Evolutionary conservation across 768 basidiomycete genomes (phyloP).

Genomic region (Fistulinella prunicolor): DNA sequence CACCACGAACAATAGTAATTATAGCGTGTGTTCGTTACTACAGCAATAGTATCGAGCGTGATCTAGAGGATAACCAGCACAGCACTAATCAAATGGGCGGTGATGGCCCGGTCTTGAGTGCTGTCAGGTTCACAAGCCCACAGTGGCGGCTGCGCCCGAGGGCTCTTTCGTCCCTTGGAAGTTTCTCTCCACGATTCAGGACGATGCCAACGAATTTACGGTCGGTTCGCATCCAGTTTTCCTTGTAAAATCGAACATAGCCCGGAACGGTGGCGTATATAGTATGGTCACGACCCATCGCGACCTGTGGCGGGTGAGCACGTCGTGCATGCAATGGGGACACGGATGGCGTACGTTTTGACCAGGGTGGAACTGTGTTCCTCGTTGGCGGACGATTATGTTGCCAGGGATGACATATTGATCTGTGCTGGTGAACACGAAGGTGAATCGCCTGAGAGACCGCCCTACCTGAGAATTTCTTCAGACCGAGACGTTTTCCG

Average conservation of each 20-base stretch:
- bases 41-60: constrained; percentile 11
- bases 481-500: constrained; percentile 90
- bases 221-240: constrained; percentile 68
- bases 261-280: constrained; percentile 89
- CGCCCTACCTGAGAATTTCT: constrained; percentile 86
- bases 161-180: constrained; percentile 75
- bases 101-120: constrained; percentile 17
- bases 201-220: constrained; percentile 85
- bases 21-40: constrained; percentile 18
- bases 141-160: constrained; percentile 85
- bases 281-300: constrained; percentile 92
- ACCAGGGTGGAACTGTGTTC: constrained; percentile 89
- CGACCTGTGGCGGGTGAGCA: constrained; percentile 53
- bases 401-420: constrained; percentile 91
- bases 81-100: constrained; percentile 4
- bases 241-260: constrained; percentile 91
- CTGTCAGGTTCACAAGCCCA: constrained; percentile 66
- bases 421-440: constrained; percentile 46
- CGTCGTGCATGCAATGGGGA: background rate
- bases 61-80: background rate
- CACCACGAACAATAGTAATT: constrained; percentile 14
- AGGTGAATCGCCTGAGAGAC: background rate
- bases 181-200: constrained; percentile 72
- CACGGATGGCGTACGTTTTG: constrained; percentile 68
- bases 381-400: constrained; percentile 94